Percentiles rank a stretch among this genome's conserved stretches.
Conservation (phyloP, 2,329 filamentous ascomycete genomes). For the Epichloe sp. region DNA sequence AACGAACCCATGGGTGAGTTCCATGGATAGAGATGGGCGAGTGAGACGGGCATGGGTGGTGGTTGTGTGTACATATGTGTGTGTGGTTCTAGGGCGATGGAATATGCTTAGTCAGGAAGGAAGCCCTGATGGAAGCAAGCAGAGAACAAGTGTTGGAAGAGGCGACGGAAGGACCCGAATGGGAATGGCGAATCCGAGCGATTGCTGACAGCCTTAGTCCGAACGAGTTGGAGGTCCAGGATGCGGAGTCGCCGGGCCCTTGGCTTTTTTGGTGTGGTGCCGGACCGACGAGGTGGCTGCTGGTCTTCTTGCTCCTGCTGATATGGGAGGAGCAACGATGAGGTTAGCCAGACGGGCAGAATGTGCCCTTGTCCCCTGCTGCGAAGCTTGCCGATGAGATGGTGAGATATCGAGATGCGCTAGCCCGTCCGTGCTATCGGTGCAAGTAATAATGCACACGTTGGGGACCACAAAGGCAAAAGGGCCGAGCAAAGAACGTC, state of each 20-base stretch:
- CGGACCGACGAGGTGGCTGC: background rate
- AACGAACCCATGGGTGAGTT: background rate
- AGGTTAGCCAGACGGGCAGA: background rate
- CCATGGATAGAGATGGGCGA: conserved; percentile 2
- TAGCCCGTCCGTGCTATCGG: background rate
- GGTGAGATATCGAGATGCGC: background rate
- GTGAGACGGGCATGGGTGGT: conserved; percentile 5
- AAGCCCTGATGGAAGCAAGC: conserved; percentile 3
- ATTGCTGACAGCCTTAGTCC: background rate
- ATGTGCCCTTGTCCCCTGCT: background rate
- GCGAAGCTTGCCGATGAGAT: background rate
- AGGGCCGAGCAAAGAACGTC: background rate
- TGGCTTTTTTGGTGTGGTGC: background rate
- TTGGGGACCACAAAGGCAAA: background rate
- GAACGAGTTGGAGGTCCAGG: background rate
- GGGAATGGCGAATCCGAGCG: background rate
- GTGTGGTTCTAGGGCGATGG: background rate
- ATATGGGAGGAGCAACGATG: background rate
- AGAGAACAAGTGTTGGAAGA: background rate
- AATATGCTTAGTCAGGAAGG: conserved; percentile 2
- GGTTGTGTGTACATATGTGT: background rate
- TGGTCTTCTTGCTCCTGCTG: background rate
- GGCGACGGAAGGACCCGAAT: background rate
- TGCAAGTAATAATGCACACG: background rate
- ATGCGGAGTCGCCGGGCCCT: conserved; percentile 5